Percentiles rank a stretch among this genome's conserved stretches.
These are phyloP conservation scores for Chytriomyces hyalinus DNA, from an alignment of 192 early-diverging fungal genomes.

Conservation along the genomic window DNA sequence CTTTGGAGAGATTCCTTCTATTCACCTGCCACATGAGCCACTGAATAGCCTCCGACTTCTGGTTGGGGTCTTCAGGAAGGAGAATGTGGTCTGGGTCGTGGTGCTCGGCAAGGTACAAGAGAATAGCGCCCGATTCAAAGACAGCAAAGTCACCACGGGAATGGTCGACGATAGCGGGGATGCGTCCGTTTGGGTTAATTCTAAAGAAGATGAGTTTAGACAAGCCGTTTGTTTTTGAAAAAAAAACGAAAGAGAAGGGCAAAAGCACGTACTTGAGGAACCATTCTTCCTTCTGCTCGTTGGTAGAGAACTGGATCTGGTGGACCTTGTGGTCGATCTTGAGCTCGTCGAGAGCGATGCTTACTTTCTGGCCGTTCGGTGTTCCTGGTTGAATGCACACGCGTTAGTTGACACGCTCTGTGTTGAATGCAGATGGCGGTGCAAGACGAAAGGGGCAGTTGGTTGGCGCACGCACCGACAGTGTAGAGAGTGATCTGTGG, in stretches of 20 bases:
- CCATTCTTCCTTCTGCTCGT: conserved; percentile 53
- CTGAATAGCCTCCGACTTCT: conserved; percentile 51
- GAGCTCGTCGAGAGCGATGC: conserved; percentile 60
- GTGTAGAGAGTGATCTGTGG: conserved; percentile 43
- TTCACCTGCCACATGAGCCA: conserved; percentile 59
- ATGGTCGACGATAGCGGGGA: conserved; percentile 61
- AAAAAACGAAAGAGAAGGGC: background rate
- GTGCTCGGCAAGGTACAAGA: conserved; percentile 61
- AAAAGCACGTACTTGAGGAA: conserved; percentile 24
- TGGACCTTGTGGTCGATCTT: conserved; percentile 45
- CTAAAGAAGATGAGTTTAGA: conserved; percentile 10
- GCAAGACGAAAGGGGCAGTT: background rate
- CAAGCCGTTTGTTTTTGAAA: background rate
- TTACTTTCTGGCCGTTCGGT: conserved; percentile 60
- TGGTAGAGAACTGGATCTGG: conserved; percentile 44
- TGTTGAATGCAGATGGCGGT: background rate
- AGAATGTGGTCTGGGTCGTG: conserved; percentile 56
- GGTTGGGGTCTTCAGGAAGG: conserved; percentile 50
- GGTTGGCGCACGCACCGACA: conserved; percentile 21
- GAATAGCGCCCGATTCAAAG: conserved; percentile 65
- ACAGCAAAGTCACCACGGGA: conserved; percentile 54
- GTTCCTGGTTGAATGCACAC: conserved; percentile 35
- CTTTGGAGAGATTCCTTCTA: background rate
- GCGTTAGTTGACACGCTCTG: background rate
- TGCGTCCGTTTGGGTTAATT: conserved; percentile 56